These are phyloP conservation scores for Acanthochlamys bracteata DNA, from an alignment of 106 monocot species.

Conservation along the genomic window DNA sequence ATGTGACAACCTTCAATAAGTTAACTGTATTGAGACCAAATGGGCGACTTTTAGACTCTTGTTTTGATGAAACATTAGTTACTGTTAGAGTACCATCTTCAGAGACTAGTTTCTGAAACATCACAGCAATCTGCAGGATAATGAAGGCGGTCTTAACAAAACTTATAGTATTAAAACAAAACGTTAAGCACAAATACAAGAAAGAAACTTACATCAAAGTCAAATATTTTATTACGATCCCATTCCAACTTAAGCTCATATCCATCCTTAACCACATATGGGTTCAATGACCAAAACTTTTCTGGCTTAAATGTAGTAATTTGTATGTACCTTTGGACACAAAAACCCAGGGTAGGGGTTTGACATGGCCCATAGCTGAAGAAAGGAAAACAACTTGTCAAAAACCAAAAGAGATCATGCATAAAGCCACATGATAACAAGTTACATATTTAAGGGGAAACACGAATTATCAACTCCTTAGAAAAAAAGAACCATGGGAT, in stretches of 20 bases:
- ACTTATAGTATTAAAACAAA: not conserved
- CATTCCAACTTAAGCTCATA: conserved; percentile 84
- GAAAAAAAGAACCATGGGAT: too few relatives aligned
- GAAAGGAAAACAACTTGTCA: not conserved
- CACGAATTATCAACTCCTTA: too few relatives aligned
- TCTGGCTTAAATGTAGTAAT: conserved; percentile 95
- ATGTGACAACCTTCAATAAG: conserved; percentile 65
- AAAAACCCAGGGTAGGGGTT: conserved; percentile 95
- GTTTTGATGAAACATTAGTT: conserved; percentile 56
- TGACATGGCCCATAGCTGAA: conserved; percentile 97
- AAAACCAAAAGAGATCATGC: too few relatives aligned
- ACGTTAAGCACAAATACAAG: conserved; percentile 2
- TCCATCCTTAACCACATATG: conserved; percentile 65
- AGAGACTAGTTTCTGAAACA: conserved; percentile 83
- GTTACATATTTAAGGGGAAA: too few relatives aligned
- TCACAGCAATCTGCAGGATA: conserved; percentile 59
- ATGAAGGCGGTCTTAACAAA: conserved; percentile 5
- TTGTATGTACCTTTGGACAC: conserved; percentile 85
- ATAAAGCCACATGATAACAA: too few relatives aligned
- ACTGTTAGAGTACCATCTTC: conserved; percentile 61
- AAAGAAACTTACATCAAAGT: conserved; percentile 56
- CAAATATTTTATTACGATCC: conserved; percentile 83
- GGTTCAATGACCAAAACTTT: conserved; percentile 79
- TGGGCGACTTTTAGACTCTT: conserved; percentile 79
- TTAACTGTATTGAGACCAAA: conserved; percentile 93